These are phyloP conservation scores for Colletotrichum sp. DNA, from an alignment of 2,329 filamentous ascomycete genomes.

Conservation along the genomic window DNA sequence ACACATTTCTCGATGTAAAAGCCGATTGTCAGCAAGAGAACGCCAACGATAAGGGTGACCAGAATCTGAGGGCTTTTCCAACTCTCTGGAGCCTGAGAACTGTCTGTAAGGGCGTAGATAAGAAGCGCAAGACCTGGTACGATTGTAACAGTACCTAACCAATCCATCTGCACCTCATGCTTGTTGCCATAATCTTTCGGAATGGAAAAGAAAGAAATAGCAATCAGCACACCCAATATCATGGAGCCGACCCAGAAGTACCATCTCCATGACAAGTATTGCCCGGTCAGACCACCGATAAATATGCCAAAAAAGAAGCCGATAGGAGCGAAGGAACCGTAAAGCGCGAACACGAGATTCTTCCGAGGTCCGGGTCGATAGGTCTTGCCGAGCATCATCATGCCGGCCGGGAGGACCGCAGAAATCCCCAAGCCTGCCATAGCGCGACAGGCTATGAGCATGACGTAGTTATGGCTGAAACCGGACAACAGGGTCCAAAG, in stretches of 20 bases:
- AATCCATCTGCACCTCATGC: slow-evolving; percentile 58
- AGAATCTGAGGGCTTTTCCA: slow-evolving; percentile 72
- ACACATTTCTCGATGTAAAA: slow-evolving; percentile 69
- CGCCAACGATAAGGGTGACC: slow-evolving; percentile 62
- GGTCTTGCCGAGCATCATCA: slow-evolving; percentile 71
- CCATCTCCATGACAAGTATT: slow-evolving; percentile 69
- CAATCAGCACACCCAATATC: slow-evolving; percentile 48
- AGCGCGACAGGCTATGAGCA: slow-evolving; percentile 77
- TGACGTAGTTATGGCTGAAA: slow-evolving; percentile 69
- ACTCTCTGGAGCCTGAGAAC: slow-evolving; percentile 62
- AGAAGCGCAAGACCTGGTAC: slow-evolving; percentile 65
- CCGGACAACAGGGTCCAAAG: slow-evolving; percentile 74
- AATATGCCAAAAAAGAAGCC: slow-evolving; percentile 72
- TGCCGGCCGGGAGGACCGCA: slow-evolving; percentile 72
- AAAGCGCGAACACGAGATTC: slow-evolving; percentile 68
- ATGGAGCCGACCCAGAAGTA: slow-evolving; percentile 70
- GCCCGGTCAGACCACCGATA: slow-evolving; percentile 65
- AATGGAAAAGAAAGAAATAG: slow-evolving; percentile 45
- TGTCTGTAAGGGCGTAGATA: slow-evolving; percentile 72
- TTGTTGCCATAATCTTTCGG: slow-evolving; percentile 35
- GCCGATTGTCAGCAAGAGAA: slow-evolving; percentile 54
- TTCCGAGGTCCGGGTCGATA: slow-evolving; percentile 76
- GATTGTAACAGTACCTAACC: slow-evolving; percentile 58
- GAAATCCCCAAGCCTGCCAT: slow-evolving; percentile 77
- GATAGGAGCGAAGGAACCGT: slow-evolving; percentile 61